Evolutionary conservation across 768 basidiomycete species (phyloP).

Genomic region (Suillus occidentalis): DNA sequence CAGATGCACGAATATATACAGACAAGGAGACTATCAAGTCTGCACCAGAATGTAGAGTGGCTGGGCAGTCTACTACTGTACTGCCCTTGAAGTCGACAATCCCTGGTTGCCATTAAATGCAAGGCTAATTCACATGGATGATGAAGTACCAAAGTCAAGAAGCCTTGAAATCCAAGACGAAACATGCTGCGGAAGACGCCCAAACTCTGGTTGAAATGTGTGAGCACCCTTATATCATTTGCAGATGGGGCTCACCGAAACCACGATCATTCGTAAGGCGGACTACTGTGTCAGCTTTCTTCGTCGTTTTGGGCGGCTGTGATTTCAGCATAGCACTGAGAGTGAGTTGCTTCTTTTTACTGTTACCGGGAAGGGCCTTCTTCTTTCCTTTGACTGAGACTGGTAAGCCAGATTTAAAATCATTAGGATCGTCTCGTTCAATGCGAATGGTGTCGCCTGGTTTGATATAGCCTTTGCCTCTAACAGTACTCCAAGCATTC

Average conservation of each 20-base stretch:
- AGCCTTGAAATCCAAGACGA: slow-evolving; percentile 75
- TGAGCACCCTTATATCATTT: not conserved
- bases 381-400: slow-evolving; percentile 36
- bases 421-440: slow-evolving; percentile 52
- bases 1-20: slow-evolving; percentile 65
- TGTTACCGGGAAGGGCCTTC: slow-evolving; percentile 26
- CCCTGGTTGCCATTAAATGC: slow-evolving; percentile 34
- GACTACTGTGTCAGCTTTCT: slow-evolving; percentile 63
- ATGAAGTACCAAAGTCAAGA: slow-evolving; percentile 59
- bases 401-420: slow-evolving; percentile 24
- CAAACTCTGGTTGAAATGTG: slow-evolving; percentile 58
- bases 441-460: slow-evolving; percentile 59
- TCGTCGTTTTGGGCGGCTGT: slow-evolving; percentile 44
- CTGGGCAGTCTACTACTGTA: slow-evolving; percentile 78
- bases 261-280: slow-evolving; percentile 64
- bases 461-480: slow-evolving; percentile 69
- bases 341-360: slow-evolving; percentile 62
- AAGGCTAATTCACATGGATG: not conserved
- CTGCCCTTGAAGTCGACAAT: slow-evolving; percentile 66
- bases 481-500: slow-evolving; percentile 79
- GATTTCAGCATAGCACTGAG: slow-evolving; percentile 67
- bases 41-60: slow-evolving; percentile 67
- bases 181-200: slow-evolving; percentile 67
- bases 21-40: slow-evolving; percentile 77
- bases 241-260: slow-evolving; percentile 48